Evolutionary conservation across 2,329 filamentous ascomycete genomes (phyloP).

Genomic region (Fusarium sp.): DNA sequence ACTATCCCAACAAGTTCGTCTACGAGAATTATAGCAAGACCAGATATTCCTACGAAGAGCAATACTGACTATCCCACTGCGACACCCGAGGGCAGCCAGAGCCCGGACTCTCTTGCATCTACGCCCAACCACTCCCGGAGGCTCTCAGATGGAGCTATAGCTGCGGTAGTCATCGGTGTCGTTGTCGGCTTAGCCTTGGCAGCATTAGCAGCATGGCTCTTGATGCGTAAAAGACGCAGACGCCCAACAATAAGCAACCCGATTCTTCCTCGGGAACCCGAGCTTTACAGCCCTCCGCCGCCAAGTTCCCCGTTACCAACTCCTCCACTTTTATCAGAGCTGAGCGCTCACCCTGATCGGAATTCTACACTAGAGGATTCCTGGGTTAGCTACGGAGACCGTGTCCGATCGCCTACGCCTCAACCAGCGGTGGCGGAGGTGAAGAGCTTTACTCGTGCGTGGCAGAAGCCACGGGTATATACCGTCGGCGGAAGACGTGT

Average conservation of each 20-base stretch:
- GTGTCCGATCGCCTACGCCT: conserved; percentile 42
- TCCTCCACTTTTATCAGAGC: conserved; percentile 9
- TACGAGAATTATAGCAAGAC: background rate
- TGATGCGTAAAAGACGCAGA: conserved; percentile 14
- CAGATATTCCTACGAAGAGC: conserved; percentile 6
- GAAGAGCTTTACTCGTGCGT: conserved; percentile 39
- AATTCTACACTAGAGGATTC: conserved; percentile 22
- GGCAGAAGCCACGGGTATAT: conserved; percentile 44
- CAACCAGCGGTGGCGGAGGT: conserved; percentile 45
- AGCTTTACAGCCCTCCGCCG: background rate
- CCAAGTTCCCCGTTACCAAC: conserved; percentile 11
- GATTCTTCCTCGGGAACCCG: conserved; percentile 1
- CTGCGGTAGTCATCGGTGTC: conserved; percentile 35
- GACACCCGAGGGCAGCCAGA: background rate
- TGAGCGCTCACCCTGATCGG: conserved; percentile 11
- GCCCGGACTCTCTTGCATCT: background rate
- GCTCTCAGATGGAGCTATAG: conserved; percentile 33
- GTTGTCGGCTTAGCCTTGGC: conserved; percentile 12
- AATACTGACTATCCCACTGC: conserved; percentile 3
- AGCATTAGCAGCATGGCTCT: conserved; percentile 26
- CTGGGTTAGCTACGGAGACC: conserved; percentile 37
- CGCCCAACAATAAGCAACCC: background rate
- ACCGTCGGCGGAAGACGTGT: conserved; percentile 31
- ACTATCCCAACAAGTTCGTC: conserved; percentile 1
- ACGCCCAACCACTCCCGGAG: conserved; percentile 1